phyloP scores from a whole-genome alignment of 177 flowering plant genomes.

The Vitis hybrid region DNA sequence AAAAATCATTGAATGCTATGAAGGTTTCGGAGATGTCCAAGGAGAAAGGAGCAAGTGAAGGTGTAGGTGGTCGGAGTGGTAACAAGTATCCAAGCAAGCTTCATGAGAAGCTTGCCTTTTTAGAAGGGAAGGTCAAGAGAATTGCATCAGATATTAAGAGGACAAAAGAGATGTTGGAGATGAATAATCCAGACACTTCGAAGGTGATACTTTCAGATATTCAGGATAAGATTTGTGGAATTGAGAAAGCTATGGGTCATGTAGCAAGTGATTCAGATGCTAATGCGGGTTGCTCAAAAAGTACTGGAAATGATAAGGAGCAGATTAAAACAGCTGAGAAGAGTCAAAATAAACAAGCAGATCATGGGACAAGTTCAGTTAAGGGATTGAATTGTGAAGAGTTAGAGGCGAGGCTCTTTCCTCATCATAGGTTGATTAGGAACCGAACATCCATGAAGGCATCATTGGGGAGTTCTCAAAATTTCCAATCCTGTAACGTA shows the following conservation, averaged over 20 bases:
- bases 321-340: conserved; percentile 10
- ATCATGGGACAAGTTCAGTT: conserved; percentile 28
- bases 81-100: conserved; percentile 68
- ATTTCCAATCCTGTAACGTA: conserved; percentile 2
- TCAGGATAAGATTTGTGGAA: conserved; percentile 80
- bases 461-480: conserved; percentile 28
- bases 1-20: conserved; percentile 15
- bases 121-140: conserved; percentile 87
- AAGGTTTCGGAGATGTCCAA: conserved; percentile 22
- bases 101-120: conserved; percentile 80
- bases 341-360: conserved; percentile 15
- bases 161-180: conserved; percentile 84
- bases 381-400: conserved; percentile 59
- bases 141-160: conserved; percentile 84
- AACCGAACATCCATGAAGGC: conserved; percentile 32
- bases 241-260: conserved; percentile 77
- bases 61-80: conserved; percentile 10
- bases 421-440: conserved; percentile 76
- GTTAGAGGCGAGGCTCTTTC: conserved; percentile 75
- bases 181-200: conserved; percentile 70
- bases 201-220: conserved; percentile 76
- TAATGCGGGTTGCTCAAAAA: conserved; percentile 14
- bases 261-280: conserved; percentile 30
- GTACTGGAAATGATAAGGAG: conserved; percentile 16
- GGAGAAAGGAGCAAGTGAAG: conserved; percentile 32